A percentile compares a stretch with the other conserved stretches of the same genome.
Evolutionary conservation across 2,329 filamentous ascomycete species (phyloP).

Genomic region (Penicillium sp.): DNA sequence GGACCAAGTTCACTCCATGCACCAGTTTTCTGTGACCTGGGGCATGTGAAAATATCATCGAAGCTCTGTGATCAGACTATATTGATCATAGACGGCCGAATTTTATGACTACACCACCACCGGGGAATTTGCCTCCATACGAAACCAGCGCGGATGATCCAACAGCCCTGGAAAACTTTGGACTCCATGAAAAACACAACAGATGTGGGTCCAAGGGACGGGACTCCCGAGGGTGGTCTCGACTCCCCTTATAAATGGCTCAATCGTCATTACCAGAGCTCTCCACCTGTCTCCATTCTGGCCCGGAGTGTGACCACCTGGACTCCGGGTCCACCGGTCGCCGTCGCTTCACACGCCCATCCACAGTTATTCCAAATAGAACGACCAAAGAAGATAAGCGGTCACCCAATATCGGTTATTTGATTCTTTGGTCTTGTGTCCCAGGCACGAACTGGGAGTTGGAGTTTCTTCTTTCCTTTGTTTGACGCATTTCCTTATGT

Average conservation of each 20-base stretch:
- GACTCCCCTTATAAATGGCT: background rate
- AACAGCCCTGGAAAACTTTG: background rate
- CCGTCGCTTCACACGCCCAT: background rate
- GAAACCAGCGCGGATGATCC: background rate
- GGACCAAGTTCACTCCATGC: conserved; percentile 24
- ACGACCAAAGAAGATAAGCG: background rate
- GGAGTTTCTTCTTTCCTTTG: background rate
- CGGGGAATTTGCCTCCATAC: background rate
- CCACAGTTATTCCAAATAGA: background rate
- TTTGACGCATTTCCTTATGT: background rate
- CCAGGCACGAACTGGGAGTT: background rate
- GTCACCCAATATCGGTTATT: background rate
- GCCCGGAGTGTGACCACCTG: background rate
- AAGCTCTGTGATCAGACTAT: background rate
- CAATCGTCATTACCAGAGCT: background rate
- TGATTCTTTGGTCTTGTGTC: background rate
- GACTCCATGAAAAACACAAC: background rate
- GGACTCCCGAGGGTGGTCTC: conserved; percentile 1
- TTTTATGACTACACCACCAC: conserved; percentile 1
- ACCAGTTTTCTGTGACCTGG: conserved; percentile 23
- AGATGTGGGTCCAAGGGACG: conserved; percentile 3
- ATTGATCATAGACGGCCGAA: background rate
- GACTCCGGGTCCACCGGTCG: background rate
- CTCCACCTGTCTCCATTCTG: background rate
- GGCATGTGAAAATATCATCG: conserved; percentile 5